Conservation (phyloP, 1,139 yeast species). For the Williopsis jadinii region DNA sequence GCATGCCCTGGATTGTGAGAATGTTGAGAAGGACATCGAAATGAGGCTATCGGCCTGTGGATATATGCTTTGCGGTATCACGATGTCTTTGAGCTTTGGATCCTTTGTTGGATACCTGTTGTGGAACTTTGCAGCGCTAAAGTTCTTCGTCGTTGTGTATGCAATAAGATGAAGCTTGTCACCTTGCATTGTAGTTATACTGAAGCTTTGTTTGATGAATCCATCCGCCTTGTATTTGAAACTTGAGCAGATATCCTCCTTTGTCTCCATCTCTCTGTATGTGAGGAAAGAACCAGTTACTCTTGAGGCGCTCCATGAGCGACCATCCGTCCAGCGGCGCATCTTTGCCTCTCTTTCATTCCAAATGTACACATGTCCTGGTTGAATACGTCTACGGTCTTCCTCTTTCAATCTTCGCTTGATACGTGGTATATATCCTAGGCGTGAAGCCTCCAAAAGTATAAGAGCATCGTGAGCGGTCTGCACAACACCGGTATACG, state of each 20-base stretch:
- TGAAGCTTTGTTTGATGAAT: conserved; percentile 51
- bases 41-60: conserved; percentile 21
- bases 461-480: conserved; percentile 58
- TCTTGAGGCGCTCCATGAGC: conserved; percentile 64
- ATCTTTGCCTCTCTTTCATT: conserved; percentile 65
- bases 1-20: not conserved
- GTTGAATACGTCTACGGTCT: conserved; percentile 44
- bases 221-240: conserved; percentile 39
- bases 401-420: conserved; percentile 51
- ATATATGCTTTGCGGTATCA: conserved; percentile 32
- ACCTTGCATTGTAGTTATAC: conserved; percentile 41
- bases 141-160: conserved; percentile 34
- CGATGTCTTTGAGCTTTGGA: conserved; percentile 27
- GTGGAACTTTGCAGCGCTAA: conserved; percentile 22
- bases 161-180: conserved; percentile 51
- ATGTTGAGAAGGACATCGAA: not conserved
- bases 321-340: conserved; percentile 75
- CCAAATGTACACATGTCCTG: conserved; percentile 67
- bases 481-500: conserved; percentile 53
- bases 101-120: conserved; percentile 35
- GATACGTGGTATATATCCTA: conserved; percentile 49
- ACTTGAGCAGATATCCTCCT: conserved; percentile 19
- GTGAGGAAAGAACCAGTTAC: conserved; percentile 60
- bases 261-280: conserved; percentile 52
- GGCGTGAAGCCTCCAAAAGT: conserved; percentile 56